phyloP scores from a whole-genome alignment of 306 rosid genomes.

The Arachis hypogaea region DNA sequence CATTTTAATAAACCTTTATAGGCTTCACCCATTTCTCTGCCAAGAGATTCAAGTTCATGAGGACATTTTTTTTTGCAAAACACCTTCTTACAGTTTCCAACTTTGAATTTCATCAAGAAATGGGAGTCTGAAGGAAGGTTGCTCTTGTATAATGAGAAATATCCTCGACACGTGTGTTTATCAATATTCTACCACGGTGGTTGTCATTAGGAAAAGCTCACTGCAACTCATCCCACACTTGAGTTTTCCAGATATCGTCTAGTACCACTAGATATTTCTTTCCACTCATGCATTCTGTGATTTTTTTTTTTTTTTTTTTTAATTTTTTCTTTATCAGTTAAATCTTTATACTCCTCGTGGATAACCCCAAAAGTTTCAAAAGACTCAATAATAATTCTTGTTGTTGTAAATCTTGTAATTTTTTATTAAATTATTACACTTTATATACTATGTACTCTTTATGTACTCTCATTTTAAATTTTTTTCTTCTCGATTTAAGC shows the following conservation, averaged over 20 bases:
- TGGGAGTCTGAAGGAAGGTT: neutral
- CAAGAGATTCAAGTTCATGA: too few species aligned
- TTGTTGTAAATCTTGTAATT: too few species aligned
- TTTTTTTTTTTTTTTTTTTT: neutral
- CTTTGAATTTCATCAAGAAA: neutral
- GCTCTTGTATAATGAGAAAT: neutral
- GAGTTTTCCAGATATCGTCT: constrained; percentile 2
- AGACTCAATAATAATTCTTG: neutral
- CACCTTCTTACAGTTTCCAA: constrained; percentile 12
- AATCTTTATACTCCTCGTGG: neutral
- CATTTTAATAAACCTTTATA: too few species aligned
- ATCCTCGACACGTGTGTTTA: neutral
- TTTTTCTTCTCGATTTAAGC: constrained; percentile 26
- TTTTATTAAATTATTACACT: too few species aligned
- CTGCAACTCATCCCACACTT: constrained; percentile 5
- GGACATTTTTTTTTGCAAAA: too few species aligned
- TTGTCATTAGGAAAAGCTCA: constrained; percentile 5
- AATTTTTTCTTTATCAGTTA: neutral
- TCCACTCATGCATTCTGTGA: neutral
- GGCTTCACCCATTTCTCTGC: too few species aligned
- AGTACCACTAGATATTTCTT: constrained; percentile 24
- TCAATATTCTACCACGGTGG: constrained; percentile 26
- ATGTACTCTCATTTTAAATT: neutral
- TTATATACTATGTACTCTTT: too few species aligned
- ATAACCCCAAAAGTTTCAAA: neutral